Percentiles rank a stretch among this genome's conserved stretches.
phyloP scores from a whole-genome alignment of 352 stramenopile species.

The Blastocystis sp. region DNA sequence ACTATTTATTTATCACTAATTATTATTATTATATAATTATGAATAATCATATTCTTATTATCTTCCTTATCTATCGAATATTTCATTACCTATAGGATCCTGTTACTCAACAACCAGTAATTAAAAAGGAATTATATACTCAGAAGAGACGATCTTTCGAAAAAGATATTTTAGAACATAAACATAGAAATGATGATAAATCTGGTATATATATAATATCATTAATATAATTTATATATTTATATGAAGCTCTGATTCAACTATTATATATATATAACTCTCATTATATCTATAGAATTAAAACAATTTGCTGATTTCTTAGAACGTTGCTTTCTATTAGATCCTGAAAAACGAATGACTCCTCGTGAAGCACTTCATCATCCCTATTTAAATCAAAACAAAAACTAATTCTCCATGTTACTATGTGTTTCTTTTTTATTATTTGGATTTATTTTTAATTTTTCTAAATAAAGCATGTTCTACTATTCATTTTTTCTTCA shows the following conservation, averaged over 20 bases:
- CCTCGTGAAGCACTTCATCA: conserved; percentile 57
- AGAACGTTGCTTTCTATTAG: conserved; percentile 58
- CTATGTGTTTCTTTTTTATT: no score
- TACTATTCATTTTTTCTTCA: no score
- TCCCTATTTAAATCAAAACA: no score
- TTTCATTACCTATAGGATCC: conserved; percentile 31
- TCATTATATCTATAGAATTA: not conserved
- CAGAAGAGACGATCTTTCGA: conserved; percentile 52
- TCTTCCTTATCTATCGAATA: not conserved
- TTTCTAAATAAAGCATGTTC: no score
- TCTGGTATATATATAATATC: not conserved
- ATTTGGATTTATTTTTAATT: no score
- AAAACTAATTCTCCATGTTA: no score
- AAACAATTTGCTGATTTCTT: conserved; percentile 47
- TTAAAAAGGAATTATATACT: conserved; percentile 53
- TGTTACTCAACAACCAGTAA: conserved; percentile 47
- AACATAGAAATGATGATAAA: conserved; percentile 37
- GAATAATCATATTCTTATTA: no score
- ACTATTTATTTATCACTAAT: conserved; percentile 27
- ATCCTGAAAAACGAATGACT: conserved; percentile 56
- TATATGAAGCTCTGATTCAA: conserved; percentile 53
- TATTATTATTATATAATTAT: not conserved
- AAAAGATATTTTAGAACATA: conserved; percentile 48
- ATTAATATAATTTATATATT: conserved; percentile 47
- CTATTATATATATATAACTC: conserved; percentile 43